Conservation (phyloP, 139 green algal genomes). For the Ulvella scutata region DNA sequence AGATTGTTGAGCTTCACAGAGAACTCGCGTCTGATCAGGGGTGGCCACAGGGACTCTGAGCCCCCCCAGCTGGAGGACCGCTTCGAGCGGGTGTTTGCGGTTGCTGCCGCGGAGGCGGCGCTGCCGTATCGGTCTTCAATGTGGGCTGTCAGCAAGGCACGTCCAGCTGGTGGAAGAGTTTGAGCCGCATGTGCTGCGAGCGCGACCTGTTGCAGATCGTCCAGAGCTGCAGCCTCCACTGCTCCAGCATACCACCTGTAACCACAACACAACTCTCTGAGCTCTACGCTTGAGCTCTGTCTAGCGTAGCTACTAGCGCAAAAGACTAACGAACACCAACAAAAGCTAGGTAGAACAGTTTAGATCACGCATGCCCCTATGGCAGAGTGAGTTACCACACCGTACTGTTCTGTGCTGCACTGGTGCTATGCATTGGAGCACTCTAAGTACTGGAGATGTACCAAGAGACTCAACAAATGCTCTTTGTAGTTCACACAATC, state of each 20-base stretch:
- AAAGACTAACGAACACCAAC: no score
- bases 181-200: neutral
- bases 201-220: neutral
- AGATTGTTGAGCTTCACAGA: constrained; percentile 4
- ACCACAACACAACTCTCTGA: no score
- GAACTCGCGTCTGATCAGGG: neutral
- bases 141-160: neutral
- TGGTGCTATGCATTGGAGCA: no score
- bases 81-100: neutral
- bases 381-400: no score
- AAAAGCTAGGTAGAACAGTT: no score
- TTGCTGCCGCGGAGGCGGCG: neutral
- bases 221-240: neutral
- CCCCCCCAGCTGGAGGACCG: neutral
- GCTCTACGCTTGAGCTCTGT: no score
- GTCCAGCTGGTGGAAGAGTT: neutral
- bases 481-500: no score
- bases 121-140: neutral
- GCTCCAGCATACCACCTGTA: neutral
- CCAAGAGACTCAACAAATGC: no score
- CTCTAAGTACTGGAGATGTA: no score
- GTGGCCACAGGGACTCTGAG: neutral
- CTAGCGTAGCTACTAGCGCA: no score
- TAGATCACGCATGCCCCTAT: no score
- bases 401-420: no score